These are phyloP conservation scores for Coemansia sp. DNA, from an alignment of 192 early-diverging fungal genomes.

Conservation along the genomic window DNA sequence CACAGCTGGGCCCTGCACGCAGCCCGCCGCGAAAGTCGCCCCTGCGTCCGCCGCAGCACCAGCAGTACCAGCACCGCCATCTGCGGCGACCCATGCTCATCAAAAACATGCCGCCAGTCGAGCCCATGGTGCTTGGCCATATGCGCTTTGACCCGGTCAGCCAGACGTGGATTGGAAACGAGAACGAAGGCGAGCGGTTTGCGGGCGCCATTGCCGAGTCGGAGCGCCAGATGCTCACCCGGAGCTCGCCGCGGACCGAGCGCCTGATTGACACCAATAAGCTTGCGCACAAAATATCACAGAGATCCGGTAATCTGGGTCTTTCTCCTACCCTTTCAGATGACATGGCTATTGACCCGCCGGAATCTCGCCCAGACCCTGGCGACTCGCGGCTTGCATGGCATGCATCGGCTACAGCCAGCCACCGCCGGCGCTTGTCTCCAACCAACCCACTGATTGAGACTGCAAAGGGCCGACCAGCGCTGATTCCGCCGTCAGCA, in stretches of 20 bases:
- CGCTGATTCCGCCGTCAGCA: conserved; percentile 42
- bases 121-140: conserved; percentile 35
- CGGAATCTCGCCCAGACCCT: conserved; percentile 7
- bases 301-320: conserved; percentile 37
- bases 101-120: conserved; percentile 22
- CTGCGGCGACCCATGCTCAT: conserved; percentile 41
- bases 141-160: conserved; percentile 48
- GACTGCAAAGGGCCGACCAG: conserved; percentile 29
- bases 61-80: conserved; percentile 10
- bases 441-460: conserved; percentile 28
- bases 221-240: conserved; percentile 26
- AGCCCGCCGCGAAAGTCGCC: background rate
- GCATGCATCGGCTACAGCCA: conserved; percentile 11
- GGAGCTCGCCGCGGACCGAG: conserved; percentile 19
- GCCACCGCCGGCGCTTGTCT: conserved; percentile 10
- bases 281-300: conserved; percentile 44
- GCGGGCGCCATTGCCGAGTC: conserved; percentile 48
- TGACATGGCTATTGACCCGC: conserved; percentile 16
- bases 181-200: conserved; percentile 40
- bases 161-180: conserved; percentile 44
- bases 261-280: conserved; percentile 36
- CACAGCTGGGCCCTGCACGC: background rate
- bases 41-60: conserved; percentile 5
- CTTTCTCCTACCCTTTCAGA: conserved; percentile 25
- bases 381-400: conserved; percentile 4